Percentiles rank a stretch among this genome's conserved stretches.
Conservation (phyloP, 2,329 filamentous ascomycete species). For the Trichoderma guizhouense region DNA sequence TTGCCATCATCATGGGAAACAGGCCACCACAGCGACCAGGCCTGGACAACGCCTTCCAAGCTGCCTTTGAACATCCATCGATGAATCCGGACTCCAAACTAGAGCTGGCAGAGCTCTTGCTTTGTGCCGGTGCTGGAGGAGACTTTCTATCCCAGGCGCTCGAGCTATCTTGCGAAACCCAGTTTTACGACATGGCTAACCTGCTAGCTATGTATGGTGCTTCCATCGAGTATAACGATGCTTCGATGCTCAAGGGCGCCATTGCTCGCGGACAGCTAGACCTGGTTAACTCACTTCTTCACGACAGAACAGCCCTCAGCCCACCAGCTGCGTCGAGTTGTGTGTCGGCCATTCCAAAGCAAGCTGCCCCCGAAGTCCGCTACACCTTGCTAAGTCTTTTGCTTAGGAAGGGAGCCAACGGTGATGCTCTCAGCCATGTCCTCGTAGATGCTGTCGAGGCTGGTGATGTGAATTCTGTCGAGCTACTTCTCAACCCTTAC, state of each 20-base stretch:
- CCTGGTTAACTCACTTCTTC: constrained; percentile 47
- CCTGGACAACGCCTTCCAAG: constrained; percentile 49
- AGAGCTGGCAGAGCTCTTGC: constrained; percentile 51
- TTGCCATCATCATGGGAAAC: constrained; percentile 53
- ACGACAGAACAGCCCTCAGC: constrained; percentile 41
- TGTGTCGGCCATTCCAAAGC: constrained; percentile 46
- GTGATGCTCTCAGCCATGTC: constrained; percentile 45
- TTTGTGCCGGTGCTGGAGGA: constrained; percentile 57
- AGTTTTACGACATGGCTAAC: constrained; percentile 53
- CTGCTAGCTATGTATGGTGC: constrained; percentile 53
- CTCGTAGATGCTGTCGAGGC: constrained; percentile 49
- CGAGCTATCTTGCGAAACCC: constrained; percentile 45
- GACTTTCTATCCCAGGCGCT: constrained; percentile 48
- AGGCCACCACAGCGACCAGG: constrained; percentile 48
- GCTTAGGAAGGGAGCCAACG: constrained; percentile 50
- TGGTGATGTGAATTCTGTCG: constrained; percentile 45
- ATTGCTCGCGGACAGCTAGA: constrained; percentile 44
- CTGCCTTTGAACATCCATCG: constrained; percentile 44
- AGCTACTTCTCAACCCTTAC: constrained; percentile 48
- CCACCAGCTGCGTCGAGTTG: constrained; percentile 49
- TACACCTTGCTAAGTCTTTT: constrained; percentile 44
- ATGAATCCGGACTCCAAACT: constrained; percentile 49
- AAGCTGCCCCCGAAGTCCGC: constrained; percentile 44
- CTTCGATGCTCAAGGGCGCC: constrained; percentile 46
- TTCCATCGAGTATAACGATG: constrained; percentile 53